Evolutionary conservation across 1,284 basidiomycete genomes (phyloP).

Genomic region (Fistulina hepatica): DNA sequence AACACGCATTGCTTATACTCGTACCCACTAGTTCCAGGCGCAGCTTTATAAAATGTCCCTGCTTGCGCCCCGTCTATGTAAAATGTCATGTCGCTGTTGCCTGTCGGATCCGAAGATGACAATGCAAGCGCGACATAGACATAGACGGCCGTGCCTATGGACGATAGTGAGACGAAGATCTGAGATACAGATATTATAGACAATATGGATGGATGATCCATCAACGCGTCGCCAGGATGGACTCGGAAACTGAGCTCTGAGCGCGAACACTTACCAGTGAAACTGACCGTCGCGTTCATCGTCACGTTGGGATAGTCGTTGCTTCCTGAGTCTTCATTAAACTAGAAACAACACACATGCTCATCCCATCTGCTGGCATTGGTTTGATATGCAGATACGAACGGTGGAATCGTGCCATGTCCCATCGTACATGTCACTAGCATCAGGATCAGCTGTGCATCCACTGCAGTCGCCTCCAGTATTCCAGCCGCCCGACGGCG

Average conservation of each 20-base stretch:
- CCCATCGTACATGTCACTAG: conserved; percentile 8
- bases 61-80: conserved; percentile 24
- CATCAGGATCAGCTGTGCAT: conserved; percentile 19
- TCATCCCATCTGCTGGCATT: not conserved
- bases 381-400: not conserved
- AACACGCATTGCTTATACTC: conserved; percentile 24
- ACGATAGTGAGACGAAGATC: too few species aligned
- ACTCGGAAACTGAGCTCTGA: conserved; percentile 6
- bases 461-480: conserved; percentile 15
- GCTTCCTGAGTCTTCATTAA: conserved; percentile 10
- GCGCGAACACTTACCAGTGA: conserved; percentile 11
- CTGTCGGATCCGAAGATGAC: conserved; percentile 13
- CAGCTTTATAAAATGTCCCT: conserved; percentile 18
- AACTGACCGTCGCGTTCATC: conserved; percentile 19
- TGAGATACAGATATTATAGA: too few species aligned
- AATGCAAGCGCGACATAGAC: conserved; percentile 23
- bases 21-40: conserved; percentile 17
- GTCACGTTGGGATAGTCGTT: conserved; percentile 10
- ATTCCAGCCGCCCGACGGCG: conserved; percentile 22
- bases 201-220: too few species aligned
- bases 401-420: conserved; percentile 13
- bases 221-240: too few species aligned
- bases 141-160: conserved; percentile 23
- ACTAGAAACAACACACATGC: conserved; percentile 10
- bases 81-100: conserved; percentile 26